Base-by-base conservation (phyloP, 2,329 filamentous ascomycete genomes). In the Fusarium sp. region DNA sequence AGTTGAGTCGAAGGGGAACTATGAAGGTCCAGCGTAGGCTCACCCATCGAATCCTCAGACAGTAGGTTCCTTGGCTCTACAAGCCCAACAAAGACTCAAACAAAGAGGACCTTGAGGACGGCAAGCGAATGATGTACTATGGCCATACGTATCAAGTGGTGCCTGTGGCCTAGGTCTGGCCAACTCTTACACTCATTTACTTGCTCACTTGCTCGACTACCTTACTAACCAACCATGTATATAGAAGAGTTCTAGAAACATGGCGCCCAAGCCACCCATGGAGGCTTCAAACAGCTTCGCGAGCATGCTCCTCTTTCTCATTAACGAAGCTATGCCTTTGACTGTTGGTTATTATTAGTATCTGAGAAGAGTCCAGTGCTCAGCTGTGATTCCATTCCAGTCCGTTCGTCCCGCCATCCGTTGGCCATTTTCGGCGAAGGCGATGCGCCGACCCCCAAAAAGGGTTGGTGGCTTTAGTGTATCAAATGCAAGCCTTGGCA, bases 361-460 rank as follows among this genome's bases (percentile, higher is more conserved):
- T 42, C 41, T 35, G 31, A 45, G n/a, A 36, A 63, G 52, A 72
- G 48, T 39, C 33, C 44, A 36, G 28, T 36, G 28, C 42, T 48
- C 63, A 72, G 66, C 66, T 70, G 55, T 59, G 66, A 67, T 59
- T 62, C 56, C 74, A 70, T 74, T 72, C 70, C 58, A 72, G 66
- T 52, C 67, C 66, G 60, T 72, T 45, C 70, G 60, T 75, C 67
- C 67, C 67, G 69, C 64, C 60, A 66, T 67, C 69, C 71, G 52
- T 63, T 58, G 52, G 49, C 72, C 73, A 75, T 69, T 55, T 63
- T 78, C 76, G 76, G 76, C 36, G 69, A 75, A 70, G 64, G 76
- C 76, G 76, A 78, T 65, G 73, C 70, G 61, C 71, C 57, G 49
- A 69, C 62, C 63, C 58, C 54, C 48, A 74, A 68, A 66, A 65